phyloP scores from a whole-genome alignment of 257 asterid species.

The Jacaranda copaia region DNA sequence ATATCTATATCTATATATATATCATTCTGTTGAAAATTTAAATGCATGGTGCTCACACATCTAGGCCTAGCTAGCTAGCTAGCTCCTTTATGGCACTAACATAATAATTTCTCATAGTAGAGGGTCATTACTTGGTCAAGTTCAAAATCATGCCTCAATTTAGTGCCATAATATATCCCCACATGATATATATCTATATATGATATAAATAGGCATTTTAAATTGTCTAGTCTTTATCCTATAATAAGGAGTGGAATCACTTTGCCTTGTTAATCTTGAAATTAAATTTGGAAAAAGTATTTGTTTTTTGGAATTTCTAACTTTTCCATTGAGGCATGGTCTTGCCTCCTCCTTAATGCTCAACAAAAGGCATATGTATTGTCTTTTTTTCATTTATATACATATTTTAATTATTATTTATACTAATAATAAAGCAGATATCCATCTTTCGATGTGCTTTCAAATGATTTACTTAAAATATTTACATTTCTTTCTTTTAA shows the following conservation, averaged over 20 bases:
- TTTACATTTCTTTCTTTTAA: too few species aligned
- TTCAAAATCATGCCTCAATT: slow-evolving; percentile 12
- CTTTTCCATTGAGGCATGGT: not conserved
- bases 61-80: not conserved
- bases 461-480: too few species aligned
- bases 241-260: not conserved
- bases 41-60: not conserved
- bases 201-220: not conserved
- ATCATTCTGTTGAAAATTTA: not conserved
- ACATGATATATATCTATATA: not conserved
- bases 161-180: not conserved
- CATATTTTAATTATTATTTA: not conserved
- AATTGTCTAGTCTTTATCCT: not conserved
- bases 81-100: not conserved
- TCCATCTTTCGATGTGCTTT: too few species aligned
- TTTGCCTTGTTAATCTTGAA: not conserved
- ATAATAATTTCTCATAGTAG: not conserved
- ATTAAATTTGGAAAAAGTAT: not conserved
- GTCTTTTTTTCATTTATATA: not conserved
- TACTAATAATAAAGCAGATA: too few species aligned
- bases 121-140: not conserved
- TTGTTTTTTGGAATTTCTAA: not conserved
- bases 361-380: not conserved
- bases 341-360: slow-evolving; percentile 16
- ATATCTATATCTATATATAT: too few species aligned